Conservation (phyloP, 2,329 filamentous ascomycete genomes). For the Cordyceps cicadae region DNA sequence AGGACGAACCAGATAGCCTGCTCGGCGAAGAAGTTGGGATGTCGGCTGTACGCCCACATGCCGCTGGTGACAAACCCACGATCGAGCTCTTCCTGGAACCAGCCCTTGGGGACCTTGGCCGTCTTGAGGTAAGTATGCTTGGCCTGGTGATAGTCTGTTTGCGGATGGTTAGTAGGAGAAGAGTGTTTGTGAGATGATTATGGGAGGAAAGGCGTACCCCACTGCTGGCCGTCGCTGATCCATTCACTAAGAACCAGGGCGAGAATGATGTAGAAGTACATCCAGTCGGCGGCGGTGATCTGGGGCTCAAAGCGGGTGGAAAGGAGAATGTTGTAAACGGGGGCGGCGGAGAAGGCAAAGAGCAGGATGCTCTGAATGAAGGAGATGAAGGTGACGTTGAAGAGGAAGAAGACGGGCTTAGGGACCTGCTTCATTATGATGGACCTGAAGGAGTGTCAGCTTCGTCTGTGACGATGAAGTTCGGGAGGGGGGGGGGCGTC, state of each 20-base stretch:
- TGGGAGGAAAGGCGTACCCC: constrained; percentile 47
- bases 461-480: not conserved
- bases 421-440: constrained; percentile 62
- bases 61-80: constrained; percentile 81
- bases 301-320: constrained; percentile 53
- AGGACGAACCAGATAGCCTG: constrained; percentile 82
- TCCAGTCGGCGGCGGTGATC: constrained; percentile 36
- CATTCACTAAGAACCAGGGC: constrained; percentile 57
- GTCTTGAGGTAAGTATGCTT: constrained; percentile 68
- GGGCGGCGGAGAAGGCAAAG: constrained; percentile 62
- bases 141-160: constrained; percentile 65
- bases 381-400: constrained; percentile 88
- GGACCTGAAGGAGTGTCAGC: constrained; percentile 40
- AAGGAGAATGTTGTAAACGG: constrained; percentile 76
- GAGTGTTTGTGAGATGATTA: not conserved
- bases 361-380: constrained; percentile 76
- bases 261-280: constrained; percentile 39
- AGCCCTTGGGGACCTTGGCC: constrained; percentile 59
- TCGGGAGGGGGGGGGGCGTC: too few relatives aligned
- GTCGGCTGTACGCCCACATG: constrained; percentile 79
- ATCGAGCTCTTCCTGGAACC: constrained; percentile 67
- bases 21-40: constrained; percentile 92
- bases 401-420: constrained; percentile 62
- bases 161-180: not conserved
- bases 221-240: constrained; percentile 88